Evolutionary conservation across 2,329 filamentous ascomycete genomes (phyloP).

Genomic region (Colletotrichum navitas): DNA sequence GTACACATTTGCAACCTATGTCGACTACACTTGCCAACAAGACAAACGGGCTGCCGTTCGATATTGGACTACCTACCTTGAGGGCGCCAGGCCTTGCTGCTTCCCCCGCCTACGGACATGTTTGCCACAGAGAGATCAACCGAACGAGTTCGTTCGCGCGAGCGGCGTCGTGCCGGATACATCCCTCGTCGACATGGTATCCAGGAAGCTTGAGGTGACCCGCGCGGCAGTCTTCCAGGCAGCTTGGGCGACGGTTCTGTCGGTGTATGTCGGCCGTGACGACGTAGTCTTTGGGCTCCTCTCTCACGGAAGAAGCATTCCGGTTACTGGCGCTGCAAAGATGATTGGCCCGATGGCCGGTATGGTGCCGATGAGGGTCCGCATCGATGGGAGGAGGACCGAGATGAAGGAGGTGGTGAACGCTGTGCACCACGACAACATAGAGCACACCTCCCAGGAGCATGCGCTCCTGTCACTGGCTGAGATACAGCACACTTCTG

Average conservation of each 20-base stretch:
- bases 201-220: conserved; percentile 66
- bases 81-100: background rate
- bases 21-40: conserved; percentile 17
- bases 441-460: conserved; percentile 16
- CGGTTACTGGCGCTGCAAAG: conserved; percentile 61
- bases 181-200: background rate
- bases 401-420: background rate
- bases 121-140: background rate
- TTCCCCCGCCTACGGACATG: conserved; percentile 2
- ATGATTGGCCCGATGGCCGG: conserved; percentile 72
- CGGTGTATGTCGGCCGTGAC: conserved; percentile 80
- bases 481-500: conserved; percentile 9
- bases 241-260: conserved; percentile 81
- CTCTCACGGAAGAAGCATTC: conserved; percentile 66
- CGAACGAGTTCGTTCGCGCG: conserved; percentile 7
- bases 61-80: conserved; percentile 21
- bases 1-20: conserved; percentile 19
- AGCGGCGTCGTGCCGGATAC: background rate
- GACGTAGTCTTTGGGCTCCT: conserved; percentile 81
- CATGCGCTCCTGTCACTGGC: conserved; percentile 5
- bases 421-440: conserved; percentile 10
- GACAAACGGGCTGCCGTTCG: background rate
- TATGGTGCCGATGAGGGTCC: conserved; percentile 67
- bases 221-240: conserved; percentile 82
- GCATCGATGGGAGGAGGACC: conserved; percentile 28